Conservation (phyloP, 371 early-diverging fungal species). For the Basidiobolus meristosporus region DNA sequence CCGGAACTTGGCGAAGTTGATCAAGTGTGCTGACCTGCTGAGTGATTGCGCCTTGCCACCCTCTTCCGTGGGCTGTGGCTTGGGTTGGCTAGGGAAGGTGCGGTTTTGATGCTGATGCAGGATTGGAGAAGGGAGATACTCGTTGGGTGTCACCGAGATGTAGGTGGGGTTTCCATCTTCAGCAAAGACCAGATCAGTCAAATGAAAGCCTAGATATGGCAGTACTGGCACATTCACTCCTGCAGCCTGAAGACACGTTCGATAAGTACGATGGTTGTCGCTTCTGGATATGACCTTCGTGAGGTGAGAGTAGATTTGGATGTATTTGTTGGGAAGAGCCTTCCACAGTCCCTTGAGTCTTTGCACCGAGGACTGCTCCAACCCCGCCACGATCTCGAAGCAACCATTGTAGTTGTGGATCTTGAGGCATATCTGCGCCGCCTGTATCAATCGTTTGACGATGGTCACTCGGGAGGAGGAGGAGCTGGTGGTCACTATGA, state of each 20-base stretch:
- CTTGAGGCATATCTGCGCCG: constrained; percentile 27
- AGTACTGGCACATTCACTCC: constrained; percentile 41
- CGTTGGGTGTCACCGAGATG: constrained; percentile 7
- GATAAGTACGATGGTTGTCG: constrained; percentile 19
- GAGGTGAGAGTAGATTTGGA: constrained; percentile 10
- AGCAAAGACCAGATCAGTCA: constrained; percentile 83
- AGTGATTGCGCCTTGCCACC: neutral
- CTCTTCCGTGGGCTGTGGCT: neutral
- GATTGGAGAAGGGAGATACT: neutral
- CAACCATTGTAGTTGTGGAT: constrained; percentile 32
- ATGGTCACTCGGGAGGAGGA: constrained; percentile 19
- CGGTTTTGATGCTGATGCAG: neutral
- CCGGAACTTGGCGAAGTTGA: constrained; percentile 1
- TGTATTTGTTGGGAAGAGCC: constrained; percentile 11
- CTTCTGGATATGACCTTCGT: constrained; percentile 12
- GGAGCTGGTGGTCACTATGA: constrained; percentile 13
- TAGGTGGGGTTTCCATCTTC: constrained; percentile 80
- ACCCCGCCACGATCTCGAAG: constrained; percentile 38
- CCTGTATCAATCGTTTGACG: constrained; percentile 21
- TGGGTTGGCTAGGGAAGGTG: neutral
- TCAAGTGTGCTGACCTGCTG: neutral
- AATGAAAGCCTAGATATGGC: constrained; percentile 70
- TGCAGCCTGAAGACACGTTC: constrained; percentile 13
- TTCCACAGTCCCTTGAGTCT: constrained; percentile 22
- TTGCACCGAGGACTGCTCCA: constrained; percentile 25